Evolutionary conservation across 1,139 yeast species (phyloP), one percentile per base, ranked within the genome.

Genomic region (Saccharomyces hybrid): DNA sequence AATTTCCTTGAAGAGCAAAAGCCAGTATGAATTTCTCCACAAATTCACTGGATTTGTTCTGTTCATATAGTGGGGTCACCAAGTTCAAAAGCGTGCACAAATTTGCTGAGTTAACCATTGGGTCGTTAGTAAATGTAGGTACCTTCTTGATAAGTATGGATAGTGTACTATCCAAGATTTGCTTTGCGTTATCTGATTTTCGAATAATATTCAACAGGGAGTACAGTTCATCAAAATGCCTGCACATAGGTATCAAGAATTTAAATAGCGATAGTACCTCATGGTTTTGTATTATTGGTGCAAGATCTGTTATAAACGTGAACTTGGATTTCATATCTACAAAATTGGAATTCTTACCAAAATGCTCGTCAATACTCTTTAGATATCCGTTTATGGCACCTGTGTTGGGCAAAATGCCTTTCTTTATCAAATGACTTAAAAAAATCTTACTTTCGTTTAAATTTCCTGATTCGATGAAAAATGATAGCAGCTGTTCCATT

Each of bases 191-290:
- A 19, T 50, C 47, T 2, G 58, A 55, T 5, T 46, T 55, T n/a
- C 50, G 38, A 8, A 59, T 48, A n/a, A 60, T 54, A 14, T 51
- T 47, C 14, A 63, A 31, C 34, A 65, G 38, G 14, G 56, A 52
- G 38, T 32, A 38, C 5, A 65, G 50, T 46, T 65, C 67, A 13
- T 57, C 55, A 34, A 53, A 52, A 48, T 63, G 63, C 19, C 59
- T 38, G 55, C 67, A 64, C 34, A 58, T 53, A 11, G 63, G 58
- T 26, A 63, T 54, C 41, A 62, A 47, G n/a, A 54, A 55, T 7
- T 53, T 52, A 13, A 60, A 55, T 2, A 62, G 41, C 19, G 27
- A 14, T 2, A 62, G 55, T 1, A 57, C 54, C 32, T 57, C 54
- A 5, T 54, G 47, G 11, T 55, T 50, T 31, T 56, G 54, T 19